Percentiles rank a stretch among this genome's conserved stretches.
Conservation (phyloP, 306 rosid species). For the Glycyrrhiza uralensis region DNA sequence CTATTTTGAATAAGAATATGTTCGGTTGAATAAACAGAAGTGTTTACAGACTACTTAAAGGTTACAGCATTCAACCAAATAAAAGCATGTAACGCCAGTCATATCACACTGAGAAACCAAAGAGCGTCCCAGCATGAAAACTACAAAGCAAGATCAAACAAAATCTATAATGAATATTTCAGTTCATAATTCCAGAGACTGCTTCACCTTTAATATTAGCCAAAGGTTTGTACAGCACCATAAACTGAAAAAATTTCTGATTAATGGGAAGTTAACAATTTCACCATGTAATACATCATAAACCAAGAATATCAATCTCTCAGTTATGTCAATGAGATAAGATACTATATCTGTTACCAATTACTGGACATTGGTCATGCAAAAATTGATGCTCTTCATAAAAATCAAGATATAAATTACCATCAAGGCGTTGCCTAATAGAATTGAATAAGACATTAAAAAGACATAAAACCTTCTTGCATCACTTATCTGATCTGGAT, state of each 20-base stretch:
- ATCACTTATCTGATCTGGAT: constrained; percentile 16
- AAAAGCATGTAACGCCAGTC: neutral
- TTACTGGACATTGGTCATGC: neutral
- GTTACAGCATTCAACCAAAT: neutral
- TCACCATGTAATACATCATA: neutral
- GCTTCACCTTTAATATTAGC: neutral
- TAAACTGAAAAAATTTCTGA: neutral
- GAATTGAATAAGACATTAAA: neutral
- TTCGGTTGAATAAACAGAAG: neutral
- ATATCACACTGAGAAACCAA: neutral
- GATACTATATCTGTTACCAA: neutral
- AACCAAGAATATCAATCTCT: neutral
- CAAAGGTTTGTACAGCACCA: neutral
- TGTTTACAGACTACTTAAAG: neutral
- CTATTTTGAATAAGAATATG: neutral
- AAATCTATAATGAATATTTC: neutral
- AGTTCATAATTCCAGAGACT: neutral
- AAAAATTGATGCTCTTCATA: neutral
- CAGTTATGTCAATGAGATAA: neutral
- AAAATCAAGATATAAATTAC: neutral
- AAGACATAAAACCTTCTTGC: neutral
- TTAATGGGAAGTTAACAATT: neutral
- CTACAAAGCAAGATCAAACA: neutral
- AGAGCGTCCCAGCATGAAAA: constrained; percentile 3
- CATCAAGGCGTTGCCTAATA: neutral